phyloP scores from a whole-genome alignment of 768 basidiomycete species.

The Chiua virens region DNA sequence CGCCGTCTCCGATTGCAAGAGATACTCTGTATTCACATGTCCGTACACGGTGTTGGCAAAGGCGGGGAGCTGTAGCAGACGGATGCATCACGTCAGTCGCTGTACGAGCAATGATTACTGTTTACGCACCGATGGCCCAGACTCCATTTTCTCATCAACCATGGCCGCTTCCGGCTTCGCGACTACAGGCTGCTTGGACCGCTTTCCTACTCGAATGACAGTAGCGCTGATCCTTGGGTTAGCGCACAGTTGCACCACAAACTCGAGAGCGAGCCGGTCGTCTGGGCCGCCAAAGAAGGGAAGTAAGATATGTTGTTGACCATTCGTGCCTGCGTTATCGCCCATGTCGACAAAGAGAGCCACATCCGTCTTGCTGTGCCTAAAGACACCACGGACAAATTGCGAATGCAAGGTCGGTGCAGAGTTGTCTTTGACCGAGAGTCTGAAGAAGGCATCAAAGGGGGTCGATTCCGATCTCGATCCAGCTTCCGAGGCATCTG shows the following conservation, averaged over 20 bases:
- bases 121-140: slow-evolving; percentile 21
- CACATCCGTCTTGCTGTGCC: slow-evolving; percentile 69
- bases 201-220: slow-evolving; percentile 60
- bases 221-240: slow-evolving; percentile 68
- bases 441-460: slow-evolving; percentile 78
- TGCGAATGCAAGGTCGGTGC: slow-evolving; percentile 69
- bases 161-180: slow-evolving; percentile 49
- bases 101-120: background rate
- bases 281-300: slow-evolving; percentile 96
- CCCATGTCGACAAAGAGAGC: slow-evolving; percentile 83
- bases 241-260: slow-evolving; percentile 77
- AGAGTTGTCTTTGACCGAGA: slow-evolving; percentile 46
- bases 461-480: slow-evolving; percentile 47
- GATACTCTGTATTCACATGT: slow-evolving; percentile 57
- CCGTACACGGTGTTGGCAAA: slow-evolving; percentile 76
- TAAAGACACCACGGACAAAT: slow-evolving; percentile 82
- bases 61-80: slow-evolving; percentile 40
- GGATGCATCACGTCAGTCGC: background rate
- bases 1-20: slow-evolving; percentile 76
- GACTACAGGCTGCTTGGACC: slow-evolving; percentile 45
- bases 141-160: slow-evolving; percentile 52
- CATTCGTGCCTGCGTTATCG: slow-evolving; percentile 27
- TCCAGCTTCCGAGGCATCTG: slow-evolving; percentile 30
- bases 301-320: slow-evolving; percentile 65
- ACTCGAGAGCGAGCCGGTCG: slow-evolving; percentile 79